phyloP scores from a whole-genome alignment of 768 basidiomycete genomes.

The Roridomyces roridus region DNA sequence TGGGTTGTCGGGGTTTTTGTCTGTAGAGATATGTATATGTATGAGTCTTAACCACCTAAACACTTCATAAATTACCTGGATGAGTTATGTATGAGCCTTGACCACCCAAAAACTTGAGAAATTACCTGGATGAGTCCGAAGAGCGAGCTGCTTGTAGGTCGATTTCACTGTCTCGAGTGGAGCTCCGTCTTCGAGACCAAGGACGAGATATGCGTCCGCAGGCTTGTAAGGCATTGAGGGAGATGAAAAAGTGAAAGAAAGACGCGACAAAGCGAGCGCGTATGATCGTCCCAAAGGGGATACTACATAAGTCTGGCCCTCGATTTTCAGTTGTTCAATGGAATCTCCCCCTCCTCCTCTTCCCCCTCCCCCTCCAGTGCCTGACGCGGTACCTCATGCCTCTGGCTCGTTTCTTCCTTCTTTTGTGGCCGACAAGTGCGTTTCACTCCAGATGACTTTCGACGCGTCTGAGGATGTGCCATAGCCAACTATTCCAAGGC shows the following conservation, averaged over 20 bases:
- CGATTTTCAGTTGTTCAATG: too few species aligned
- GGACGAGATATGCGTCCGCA: constrained; percentile 42
- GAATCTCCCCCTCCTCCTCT: background rate
- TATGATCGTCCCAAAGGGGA: background rate
- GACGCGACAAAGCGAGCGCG: background rate
- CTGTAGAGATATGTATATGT: constrained; percentile 31
- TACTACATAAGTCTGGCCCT: background rate
- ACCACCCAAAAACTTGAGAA: too few species aligned
- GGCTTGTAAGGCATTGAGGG: constrained; percentile 10
- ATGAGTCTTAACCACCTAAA: too few species aligned
- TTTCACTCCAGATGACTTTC: constrained; percentile 18
- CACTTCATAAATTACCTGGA: constrained; percentile 39
- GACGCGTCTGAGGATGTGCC: constrained; percentile 2
- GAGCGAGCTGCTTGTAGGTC: constrained; percentile 73
- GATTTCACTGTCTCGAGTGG: constrained; percentile 69
- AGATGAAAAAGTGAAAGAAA: background rate
- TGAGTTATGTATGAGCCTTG: constrained; percentile 47
- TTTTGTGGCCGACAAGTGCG: constrained; percentile 73
- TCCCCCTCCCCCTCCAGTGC: background rate
- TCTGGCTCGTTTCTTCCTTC: constrained; percentile 40
- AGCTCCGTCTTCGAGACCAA: constrained; percentile 64
- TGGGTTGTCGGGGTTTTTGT: constrained; percentile 73
- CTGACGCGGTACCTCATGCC: constrained; percentile 23
- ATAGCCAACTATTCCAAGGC: constrained; percentile 97
- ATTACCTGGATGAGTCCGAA: constrained; percentile 63